These are phyloP conservation scores for Trametes sanguinea DNA, from an alignment of 768 basidiomycete species.

Conservation along the genomic window DNA sequence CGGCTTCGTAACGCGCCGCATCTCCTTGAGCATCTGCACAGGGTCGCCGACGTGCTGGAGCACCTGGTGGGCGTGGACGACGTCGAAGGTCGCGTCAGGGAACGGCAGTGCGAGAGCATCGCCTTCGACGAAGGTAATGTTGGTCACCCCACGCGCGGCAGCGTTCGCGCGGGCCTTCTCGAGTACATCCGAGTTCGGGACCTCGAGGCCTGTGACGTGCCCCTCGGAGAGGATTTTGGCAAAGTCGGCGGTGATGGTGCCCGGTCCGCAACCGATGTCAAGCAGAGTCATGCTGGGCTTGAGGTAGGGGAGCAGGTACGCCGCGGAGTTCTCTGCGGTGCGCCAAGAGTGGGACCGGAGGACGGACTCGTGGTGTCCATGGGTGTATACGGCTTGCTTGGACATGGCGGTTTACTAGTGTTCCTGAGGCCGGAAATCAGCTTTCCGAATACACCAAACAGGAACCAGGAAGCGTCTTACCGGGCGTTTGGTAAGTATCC, in stretches of 20 bases:
- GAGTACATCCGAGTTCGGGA: constrained; percentile 35
- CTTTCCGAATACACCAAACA: too few species aligned
- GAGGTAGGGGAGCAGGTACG: constrained; percentile 41
- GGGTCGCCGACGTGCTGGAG: constrained; percentile 50
- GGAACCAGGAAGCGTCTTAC: not conserved
- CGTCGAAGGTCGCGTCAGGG: constrained; percentile 47
- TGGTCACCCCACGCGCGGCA: constrained; percentile 32
- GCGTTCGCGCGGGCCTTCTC: constrained; percentile 37
- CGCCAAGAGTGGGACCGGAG: constrained; percentile 30
- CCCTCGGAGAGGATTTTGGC: constrained; percentile 43
- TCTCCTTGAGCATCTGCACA: constrained; percentile 44
- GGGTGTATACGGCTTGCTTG: constrained; percentile 20
- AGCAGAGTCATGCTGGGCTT: constrained; percentile 44
- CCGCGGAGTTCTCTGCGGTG: constrained; percentile 45
- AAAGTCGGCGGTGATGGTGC: constrained; percentile 49
- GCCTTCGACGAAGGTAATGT: constrained; percentile 43
- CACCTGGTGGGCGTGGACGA: constrained; percentile 53
- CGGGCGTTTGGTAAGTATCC: not conserved
- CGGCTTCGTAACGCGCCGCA: constrained; percentile 47
- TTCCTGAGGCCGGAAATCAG: not conserved
- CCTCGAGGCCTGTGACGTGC: constrained; percentile 46
- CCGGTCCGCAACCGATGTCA: constrained; percentile 56
- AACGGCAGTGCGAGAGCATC: constrained; percentile 41
- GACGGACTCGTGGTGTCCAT: constrained; percentile 27
- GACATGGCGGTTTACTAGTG: not conserved